Evolutionary conservation across 768 basidiomycete genomes (phyloP).

Genomic region (Nevesoporus exiguus): DNA sequence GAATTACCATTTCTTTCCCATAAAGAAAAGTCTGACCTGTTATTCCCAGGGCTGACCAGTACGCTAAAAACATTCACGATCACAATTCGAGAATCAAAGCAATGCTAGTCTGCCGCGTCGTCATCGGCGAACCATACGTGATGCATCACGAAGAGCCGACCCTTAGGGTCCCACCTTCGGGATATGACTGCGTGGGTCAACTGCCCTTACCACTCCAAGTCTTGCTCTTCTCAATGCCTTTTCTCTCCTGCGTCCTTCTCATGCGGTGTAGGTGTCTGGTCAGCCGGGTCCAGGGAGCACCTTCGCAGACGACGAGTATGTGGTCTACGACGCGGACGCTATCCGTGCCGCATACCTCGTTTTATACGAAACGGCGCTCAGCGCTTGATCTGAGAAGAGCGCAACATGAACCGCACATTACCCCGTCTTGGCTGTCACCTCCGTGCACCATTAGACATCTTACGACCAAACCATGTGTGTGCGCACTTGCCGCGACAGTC

Average conservation of each 20-base stretch:
- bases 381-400: neutral
- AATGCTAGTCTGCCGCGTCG: conserved; percentile 24
- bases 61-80: conserved; percentile 12
- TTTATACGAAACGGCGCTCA: conserved; percentile 11
- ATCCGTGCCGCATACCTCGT: conserved; percentile 26
- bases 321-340: conserved; percentile 25
- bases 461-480: neutral
- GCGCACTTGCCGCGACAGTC: too few relatives aligned
- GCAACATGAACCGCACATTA: too few relatives aligned
- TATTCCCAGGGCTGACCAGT: conserved; percentile 19
- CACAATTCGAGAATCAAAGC: conserved; percentile 10
- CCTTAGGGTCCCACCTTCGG: conserved; percentile 14
- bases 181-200: conserved; percentile 22
- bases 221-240: neutral
- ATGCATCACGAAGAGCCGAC: conserved; percentile 7
- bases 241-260: neutral
- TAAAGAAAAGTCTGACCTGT: neutral
- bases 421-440: too few relatives aligned
- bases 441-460: too few relatives aligned
- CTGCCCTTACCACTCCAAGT: neutral
- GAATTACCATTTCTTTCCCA: neutral
- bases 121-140: conserved; percentile 14
- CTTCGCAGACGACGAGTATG: conserved; percentile 23
- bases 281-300: conserved; percentile 6
- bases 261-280: conserved; percentile 12